phyloP scores from a whole-genome alignment of 805 yeast species.

The Wickerhamiella galacta region DNA sequence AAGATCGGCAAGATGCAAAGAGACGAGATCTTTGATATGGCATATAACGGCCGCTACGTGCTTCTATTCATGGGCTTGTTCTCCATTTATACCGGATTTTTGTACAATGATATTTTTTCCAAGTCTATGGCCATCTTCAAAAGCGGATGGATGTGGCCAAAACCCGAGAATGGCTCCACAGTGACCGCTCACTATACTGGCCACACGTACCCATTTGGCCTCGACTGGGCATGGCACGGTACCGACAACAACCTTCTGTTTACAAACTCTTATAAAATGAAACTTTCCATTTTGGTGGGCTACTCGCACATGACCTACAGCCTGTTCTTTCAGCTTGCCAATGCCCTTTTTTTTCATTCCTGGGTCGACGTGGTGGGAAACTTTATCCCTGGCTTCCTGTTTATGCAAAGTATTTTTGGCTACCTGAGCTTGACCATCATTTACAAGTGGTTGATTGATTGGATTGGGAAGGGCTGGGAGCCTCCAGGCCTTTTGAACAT shows the following conservation, averaged over 20 bases:
- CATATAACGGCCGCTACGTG: slow-evolving; percentile 82
- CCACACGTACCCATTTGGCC: slow-evolving; percentile 67
- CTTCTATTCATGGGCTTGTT: slow-evolving; percentile 86
- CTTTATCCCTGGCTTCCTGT: slow-evolving; percentile 80
- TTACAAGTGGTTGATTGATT: slow-evolving; percentile 88
- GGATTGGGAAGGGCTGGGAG: slow-evolving; percentile 60
- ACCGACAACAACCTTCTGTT: slow-evolving; percentile 80
- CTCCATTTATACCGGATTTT: slow-evolving; percentile 85
- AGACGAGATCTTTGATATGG: slow-evolving; percentile 95
- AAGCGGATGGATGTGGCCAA: slow-evolving; percentile 90
- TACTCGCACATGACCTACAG: slow-evolving; percentile 89
- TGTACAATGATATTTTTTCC: slow-evolving; percentile 89
- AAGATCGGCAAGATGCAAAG: slow-evolving; percentile 47
- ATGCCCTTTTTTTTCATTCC: slow-evolving; percentile 53
- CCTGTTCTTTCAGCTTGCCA: slow-evolving; percentile 62
- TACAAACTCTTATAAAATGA: slow-evolving; percentile 94
- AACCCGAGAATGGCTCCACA: slow-evolving; percentile 41
- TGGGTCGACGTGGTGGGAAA: slow-evolving; percentile 76
- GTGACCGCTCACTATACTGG: slow-evolving; percentile 40
- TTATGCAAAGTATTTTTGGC: slow-evolving; percentile 95
- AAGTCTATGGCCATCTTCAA: slow-evolving; percentile 72
- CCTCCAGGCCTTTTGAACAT: slow-evolving; percentile 91
- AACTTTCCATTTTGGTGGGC: slow-evolving; percentile 87
- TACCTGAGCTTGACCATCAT: slow-evolving; percentile 72
- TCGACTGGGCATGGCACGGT: slow-evolving; percentile 96